phyloP scores from a whole-genome alignment of 768 basidiomycete genomes.

The Lyophyllum decastes region DNA sequence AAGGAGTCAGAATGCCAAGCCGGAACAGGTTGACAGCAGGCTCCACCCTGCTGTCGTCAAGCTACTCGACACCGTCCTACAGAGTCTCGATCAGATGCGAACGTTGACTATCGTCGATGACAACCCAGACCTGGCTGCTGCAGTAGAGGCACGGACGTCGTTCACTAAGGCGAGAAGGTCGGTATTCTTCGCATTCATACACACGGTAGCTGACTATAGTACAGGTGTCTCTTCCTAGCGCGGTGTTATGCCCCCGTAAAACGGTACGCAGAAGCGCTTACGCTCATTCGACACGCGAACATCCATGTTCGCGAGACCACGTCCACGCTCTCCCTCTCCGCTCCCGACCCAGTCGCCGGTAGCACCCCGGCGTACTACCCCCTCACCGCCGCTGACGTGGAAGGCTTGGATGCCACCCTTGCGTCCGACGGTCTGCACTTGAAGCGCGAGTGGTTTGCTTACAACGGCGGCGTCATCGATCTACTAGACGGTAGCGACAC shows the following conservation, averaged over 20 bases:
- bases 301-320: slow-evolving; percentile 76
- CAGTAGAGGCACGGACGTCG: slow-evolving; percentile 73
- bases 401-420: slow-evolving; percentile 54
- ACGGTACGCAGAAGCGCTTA: slow-evolving; percentile 71
- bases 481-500: slow-evolving; percentile 40
- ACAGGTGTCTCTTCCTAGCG: slow-evolving; percentile 75
- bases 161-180: slow-evolving; percentile 78
- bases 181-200: slow-evolving; percentile 13
- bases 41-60: slow-evolving; percentile 89
- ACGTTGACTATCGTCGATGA: slow-evolving; percentile 85
- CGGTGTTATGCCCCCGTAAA: slow-evolving; percentile 72
- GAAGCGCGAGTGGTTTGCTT: slow-evolving; percentile 79
- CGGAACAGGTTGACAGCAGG: slow-evolving; percentile 62
- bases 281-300: slow-evolving; percentile 68
- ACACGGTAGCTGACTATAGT: not conserved
- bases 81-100: slow-evolving; percentile 84
- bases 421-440: slow-evolving; percentile 45
- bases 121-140: slow-evolving; percentile 77
- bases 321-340: slow-evolving; percentile 49
- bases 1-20: slow-evolving; percentile 31
- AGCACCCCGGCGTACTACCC: slow-evolving; percentile 55
- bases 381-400: slow-evolving; percentile 43
- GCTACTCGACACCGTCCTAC: slow-evolving; percentile 81
- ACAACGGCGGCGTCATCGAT: slow-evolving; percentile 65
- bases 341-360: slow-evolving; percentile 45